phyloP scores from a whole-genome alignment of 352 stramenopile species.

The Phytophthora litchii region DNA sequence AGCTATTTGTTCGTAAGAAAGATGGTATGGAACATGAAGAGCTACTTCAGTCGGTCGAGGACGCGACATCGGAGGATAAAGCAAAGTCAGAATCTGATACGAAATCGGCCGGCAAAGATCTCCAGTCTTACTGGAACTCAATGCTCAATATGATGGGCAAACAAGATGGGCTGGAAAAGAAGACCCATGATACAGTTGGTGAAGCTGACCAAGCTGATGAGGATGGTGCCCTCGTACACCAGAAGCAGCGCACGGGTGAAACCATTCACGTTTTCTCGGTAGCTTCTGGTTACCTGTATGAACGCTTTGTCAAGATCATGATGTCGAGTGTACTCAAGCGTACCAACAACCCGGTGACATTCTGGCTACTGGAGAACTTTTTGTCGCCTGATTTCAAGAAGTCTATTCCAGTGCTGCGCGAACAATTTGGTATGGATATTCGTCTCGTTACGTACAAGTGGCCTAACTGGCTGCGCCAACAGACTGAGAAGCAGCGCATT shows the following conservation, averaged over 20 bases:
- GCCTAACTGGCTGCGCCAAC: conserved; percentile 97
- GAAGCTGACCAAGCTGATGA: conserved; percentile 20
- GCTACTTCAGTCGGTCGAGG: conserved; percentile 47
- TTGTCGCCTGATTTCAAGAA: conserved; percentile 98
- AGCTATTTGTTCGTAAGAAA: conserved; percentile 93
- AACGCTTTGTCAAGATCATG: conserved; percentile 99
- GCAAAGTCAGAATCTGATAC: conserved; percentile 14
- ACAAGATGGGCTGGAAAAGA: conserved; percentile 18
- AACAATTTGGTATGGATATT: conserved; percentile 96
- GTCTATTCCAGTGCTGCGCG: conserved; percentile 91
- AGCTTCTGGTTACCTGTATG: conserved; percentile 97
- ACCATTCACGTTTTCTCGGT: conserved; percentile 99
- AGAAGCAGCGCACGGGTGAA: conserved; percentile 74
- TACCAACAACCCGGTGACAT: conserved; percentile 97
- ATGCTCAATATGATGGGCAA: conserved; percentile 76
- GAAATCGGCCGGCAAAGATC: conserved; percentile 48
- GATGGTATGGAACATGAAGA: conserved; percentile 86
- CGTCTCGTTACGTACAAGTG: conserved; percentile 99
- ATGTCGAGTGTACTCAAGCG: conserved; percentile 99
- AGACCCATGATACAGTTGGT: conserved; percentile 15
- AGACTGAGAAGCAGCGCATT: conserved; percentile 99
- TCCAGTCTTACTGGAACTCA: conserved; percentile 76
- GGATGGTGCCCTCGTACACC: conserved; percentile 19
- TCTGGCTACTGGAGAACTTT: conserved; percentile 99
- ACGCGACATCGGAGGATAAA: conserved; percentile 14